Base-by-base conservation (phyloP, 2,329 filamentous ascomycete genomes). In the Botrytis byssoidea region DNA sequence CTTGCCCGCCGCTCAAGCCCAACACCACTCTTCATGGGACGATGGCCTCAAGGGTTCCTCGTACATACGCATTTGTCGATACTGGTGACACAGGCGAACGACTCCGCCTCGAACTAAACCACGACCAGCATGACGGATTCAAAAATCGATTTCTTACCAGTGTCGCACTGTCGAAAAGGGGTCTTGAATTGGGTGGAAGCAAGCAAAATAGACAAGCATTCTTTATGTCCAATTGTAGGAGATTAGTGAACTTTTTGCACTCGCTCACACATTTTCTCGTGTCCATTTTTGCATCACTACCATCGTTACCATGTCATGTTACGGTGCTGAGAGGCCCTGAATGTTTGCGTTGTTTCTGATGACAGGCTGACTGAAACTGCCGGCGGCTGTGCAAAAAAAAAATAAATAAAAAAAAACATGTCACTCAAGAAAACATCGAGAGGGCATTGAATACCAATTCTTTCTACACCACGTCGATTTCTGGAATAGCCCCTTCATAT, bases 211-310 rank as follows among this genome's bases (percentile, higher is more conserved):
- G 51, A 71, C 69, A 44, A 61, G 60, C 60, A 55, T 42, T 69
- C 48, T 51, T 37, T n/a, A 72, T 32, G n/a, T 46, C 55, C 25
- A 73, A 73, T 61, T 44, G 40, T 44, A 22, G 63, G 18, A 57
- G 59, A n/a, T 46, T 69, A 29, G 40, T 72, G 64, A 37, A 16
- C n/a, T 57, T 42, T 42, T 55, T 55, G 63, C 42, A 63, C 44
- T 67, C 32, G 44, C 42, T 32, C 61, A 44, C 61, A 51, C 29
- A 35, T 48, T 72, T 74, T 74, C 75, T 75, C 76, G 75, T 76
- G 73, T 76, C 76, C 76, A 76, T 74, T 75, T 76, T 77, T 76
- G 66, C 61, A 75, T 74, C 71, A 71, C 46, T 55, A n/a, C 12
- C 51, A 32, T 57, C 51, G 16, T 29, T 57, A 14, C 60, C 48